Conservation (phyloP, 1,284 basidiomycete species). For the Pascua guehoae region DNA sequence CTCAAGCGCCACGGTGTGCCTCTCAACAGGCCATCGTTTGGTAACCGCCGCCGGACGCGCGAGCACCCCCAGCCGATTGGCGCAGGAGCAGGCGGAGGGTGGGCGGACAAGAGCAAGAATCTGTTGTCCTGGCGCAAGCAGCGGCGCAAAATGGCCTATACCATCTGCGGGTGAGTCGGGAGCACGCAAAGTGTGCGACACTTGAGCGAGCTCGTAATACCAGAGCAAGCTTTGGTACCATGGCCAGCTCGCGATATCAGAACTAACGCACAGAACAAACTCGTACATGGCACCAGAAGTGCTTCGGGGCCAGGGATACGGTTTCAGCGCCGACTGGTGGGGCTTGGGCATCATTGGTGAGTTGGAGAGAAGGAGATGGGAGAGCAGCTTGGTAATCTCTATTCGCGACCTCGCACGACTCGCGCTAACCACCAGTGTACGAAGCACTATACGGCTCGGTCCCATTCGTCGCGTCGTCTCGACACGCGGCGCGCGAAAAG, state of each 20-base stretch:
- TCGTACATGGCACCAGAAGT: constrained; percentile 95
- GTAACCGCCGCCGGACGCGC: constrained; percentile 8
- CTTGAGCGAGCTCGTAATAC: no score
- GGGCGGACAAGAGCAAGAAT: constrained; percentile 57
- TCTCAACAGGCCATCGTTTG: constrained; percentile 49
- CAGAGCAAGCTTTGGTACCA: no score
- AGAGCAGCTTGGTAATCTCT: no score
- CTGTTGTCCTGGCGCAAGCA: constrained; percentile 50
- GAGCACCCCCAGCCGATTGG: neutral
- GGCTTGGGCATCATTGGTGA: constrained; percentile 80
- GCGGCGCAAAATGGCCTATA: constrained; percentile 88
- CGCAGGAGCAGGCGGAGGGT: no score
- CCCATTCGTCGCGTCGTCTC: constrained; percentile 68
- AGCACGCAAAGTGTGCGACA: no score
- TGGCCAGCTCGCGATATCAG: constrained; percentile 25
- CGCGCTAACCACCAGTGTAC: constrained; percentile 27
- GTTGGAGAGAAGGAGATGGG: constrained; percentile 41
- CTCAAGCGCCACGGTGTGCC: constrained; percentile 92
- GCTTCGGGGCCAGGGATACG: constrained; percentile 77
- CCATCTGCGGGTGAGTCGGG: constrained; percentile 68
- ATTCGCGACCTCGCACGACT: no score
- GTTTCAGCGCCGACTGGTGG: constrained; percentile 97
- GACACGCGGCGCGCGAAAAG: constrained; percentile 84
- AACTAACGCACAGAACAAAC: constrained; percentile 63
- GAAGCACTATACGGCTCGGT: constrained; percentile 89